phyloP scores from a whole-genome alignment of 106 monocot genomes.

The Amphibolis antarctica region DNA sequence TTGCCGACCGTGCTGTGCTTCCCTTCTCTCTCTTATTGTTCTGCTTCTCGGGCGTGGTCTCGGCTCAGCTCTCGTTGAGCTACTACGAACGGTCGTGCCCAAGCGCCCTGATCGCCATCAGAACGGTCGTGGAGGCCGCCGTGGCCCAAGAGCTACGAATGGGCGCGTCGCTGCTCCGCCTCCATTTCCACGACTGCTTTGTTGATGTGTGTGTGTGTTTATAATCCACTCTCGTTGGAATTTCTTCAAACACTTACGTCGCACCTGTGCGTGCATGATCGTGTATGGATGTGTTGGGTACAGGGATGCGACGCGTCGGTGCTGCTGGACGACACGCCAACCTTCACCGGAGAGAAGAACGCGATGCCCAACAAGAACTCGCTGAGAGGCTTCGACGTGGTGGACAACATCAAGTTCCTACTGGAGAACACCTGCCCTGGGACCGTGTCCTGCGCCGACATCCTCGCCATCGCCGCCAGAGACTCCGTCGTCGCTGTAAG shows the following conservation, averaged over 20 bases:
- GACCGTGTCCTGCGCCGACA: slow-evolving; percentile 19
- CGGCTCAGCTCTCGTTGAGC: slow-evolving; percentile 1
- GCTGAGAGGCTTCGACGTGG: slow-evolving; percentile 11
- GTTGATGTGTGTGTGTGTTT: slow-evolving; percentile 10
- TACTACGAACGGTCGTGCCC: slow-evolving; percentile 18
- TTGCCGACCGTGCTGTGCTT: neutral
- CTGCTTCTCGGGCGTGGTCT: neutral
- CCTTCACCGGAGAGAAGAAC: slow-evolving; percentile 13
- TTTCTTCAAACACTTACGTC: too few species aligned
- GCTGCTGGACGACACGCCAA: slow-evolving; percentile 12
- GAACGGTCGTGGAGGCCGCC: neutral
- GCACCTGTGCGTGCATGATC: too few species aligned
- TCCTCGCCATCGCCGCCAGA: slow-evolving; percentile 13
- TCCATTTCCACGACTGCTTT: slow-evolving; percentile 19
- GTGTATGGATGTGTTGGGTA: neutral
- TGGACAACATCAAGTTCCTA: slow-evolving; percentile 12
- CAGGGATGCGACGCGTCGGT: slow-evolving; percentile 38
- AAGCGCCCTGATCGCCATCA: neutral
- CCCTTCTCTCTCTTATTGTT: neutral
- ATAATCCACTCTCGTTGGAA: too few species aligned
- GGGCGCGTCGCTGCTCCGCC: slow-evolving; percentile 15
- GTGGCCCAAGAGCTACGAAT: slow-evolving; percentile 4
- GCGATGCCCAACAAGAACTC: slow-evolving; percentile 12
- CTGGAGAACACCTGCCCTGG: slow-evolving; percentile 7
- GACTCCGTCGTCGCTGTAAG: slow-evolving; percentile 36